Evolutionary conservation across 352 stramenopile species (phyloP).

Genomic region (Albugo candida): DNA sequence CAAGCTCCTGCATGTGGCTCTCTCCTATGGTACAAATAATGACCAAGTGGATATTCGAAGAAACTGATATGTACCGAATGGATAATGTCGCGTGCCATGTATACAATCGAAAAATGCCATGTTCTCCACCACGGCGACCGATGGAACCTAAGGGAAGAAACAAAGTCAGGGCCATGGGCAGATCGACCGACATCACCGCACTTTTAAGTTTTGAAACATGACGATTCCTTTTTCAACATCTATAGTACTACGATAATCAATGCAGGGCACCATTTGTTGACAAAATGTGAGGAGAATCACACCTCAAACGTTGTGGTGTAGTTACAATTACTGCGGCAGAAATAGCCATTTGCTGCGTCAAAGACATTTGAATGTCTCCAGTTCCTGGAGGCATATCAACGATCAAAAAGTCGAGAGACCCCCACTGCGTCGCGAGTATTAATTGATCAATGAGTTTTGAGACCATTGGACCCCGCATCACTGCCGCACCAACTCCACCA

Average conservation of each 20-base stretch:
- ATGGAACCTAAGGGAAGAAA: conserved; percentile 66
- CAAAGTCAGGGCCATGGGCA: background rate
- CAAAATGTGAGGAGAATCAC: background rate
- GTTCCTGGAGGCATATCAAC: conserved; percentile 98
- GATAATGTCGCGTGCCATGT: conserved; percentile 69
- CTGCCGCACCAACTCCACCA: conserved; percentile 67
- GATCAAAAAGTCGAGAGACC: conserved; percentile 98
- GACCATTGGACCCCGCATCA: conserved; percentile 97
- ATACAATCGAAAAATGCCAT: conserved; percentile 95
- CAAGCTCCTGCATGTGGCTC: conserved; percentile 52
- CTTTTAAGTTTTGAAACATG: conserved; percentile 96
- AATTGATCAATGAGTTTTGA: conserved; percentile 96
- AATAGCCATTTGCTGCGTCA: conserved; percentile 95
- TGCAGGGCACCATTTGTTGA: background rate
- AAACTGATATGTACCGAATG: conserved; percentile 30
- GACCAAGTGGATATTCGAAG: background rate
- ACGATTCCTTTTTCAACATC: conserved; percentile 98
- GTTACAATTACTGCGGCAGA: conserved; percentile 97
- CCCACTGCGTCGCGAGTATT: conserved; percentile 91
- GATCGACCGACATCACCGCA: background rate
- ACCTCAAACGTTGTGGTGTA: conserved; percentile 92
- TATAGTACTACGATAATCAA: conserved; percentile 15
- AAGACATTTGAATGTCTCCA: conserved; percentile 97
- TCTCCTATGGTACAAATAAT: conserved; percentile 9
- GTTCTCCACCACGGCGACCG: conserved; percentile 96